These are phyloP conservation scores for Pythium diclinum DNA, from an alignment of 352 stramenopile genomes.

Conservation along the genomic window DNA sequence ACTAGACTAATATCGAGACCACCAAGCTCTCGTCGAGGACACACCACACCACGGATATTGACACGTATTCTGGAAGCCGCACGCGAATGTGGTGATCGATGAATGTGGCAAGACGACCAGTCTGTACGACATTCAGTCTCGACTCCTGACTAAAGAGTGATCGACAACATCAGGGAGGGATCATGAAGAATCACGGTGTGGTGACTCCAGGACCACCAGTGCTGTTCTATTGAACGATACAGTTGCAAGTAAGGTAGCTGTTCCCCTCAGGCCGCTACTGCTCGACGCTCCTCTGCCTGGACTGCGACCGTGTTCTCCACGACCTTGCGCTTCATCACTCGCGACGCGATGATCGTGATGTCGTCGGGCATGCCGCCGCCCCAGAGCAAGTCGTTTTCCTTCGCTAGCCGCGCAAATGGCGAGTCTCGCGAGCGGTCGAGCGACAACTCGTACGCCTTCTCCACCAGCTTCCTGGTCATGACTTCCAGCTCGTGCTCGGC, in stretches of 20 bases:
- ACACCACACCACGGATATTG: too few relatives aligned
- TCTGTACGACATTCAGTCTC: too few relatives aligned
- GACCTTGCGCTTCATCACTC: constrained; percentile 46
- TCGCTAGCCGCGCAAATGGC: constrained; percentile 95
- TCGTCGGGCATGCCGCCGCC: constrained; percentile 91
- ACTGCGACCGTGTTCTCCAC: background rate
- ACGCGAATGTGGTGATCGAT: too few relatives aligned
- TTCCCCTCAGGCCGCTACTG: background rate
- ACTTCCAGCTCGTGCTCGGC: constrained; percentile 54
- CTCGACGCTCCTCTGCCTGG: background rate
- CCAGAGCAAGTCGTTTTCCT: constrained; percentile 98
- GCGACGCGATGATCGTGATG: constrained; percentile 76
- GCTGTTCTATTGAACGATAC: background rate
- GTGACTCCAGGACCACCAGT: too few relatives aligned
- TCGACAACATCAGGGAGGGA: too few relatives aligned
- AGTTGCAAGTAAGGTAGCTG: too few relatives aligned
- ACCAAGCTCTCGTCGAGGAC: too few relatives aligned
- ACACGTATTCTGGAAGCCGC: too few relatives aligned
- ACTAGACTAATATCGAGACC: too few relatives aligned
- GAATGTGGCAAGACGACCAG: too few relatives aligned
- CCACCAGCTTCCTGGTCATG: constrained; percentile 78
- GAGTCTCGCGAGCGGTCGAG: constrained; percentile 90
- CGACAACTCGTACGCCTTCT: constrained; percentile 90
- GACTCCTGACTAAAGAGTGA: too few relatives aligned
- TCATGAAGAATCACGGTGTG: too few relatives aligned